Percentiles rank a stretch among this genome's conserved stretches.
Conservation (phyloP, 1,284 basidiomycete genomes). For the Fereydounia khargensis region DNA sequence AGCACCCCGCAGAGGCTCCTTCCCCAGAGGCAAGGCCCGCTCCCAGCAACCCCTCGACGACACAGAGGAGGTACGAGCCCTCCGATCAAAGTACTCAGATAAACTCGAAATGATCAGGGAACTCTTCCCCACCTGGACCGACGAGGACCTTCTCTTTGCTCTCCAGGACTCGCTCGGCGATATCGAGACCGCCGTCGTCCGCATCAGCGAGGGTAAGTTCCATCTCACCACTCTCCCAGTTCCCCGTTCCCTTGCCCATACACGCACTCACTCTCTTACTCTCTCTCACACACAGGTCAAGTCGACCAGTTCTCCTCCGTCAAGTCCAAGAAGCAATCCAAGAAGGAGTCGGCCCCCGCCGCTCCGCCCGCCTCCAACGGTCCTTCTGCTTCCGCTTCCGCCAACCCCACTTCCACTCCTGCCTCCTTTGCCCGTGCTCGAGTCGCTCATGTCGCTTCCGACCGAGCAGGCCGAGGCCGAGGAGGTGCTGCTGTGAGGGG, state of each 20-base stretch:
- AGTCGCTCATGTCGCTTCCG: slow-evolving; percentile 29
- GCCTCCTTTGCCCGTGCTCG: slow-evolving; percentile 17
- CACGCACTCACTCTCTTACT: neutral
- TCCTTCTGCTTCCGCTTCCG: slow-evolving; percentile 5
- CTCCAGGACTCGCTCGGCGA: slow-evolving; percentile 74
- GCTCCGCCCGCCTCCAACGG: slow-evolving; percentile 5
- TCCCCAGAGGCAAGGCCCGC: slow-evolving; percentile 32
- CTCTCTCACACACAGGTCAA: slow-evolving; percentile 62
- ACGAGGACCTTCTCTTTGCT: slow-evolving; percentile 75
- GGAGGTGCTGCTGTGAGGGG: slow-evolving; percentile 36
- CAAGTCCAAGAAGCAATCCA: slow-evolving; percentile 70
- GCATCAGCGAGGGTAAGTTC: slow-evolving; percentile 74
- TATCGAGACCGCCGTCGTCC: slow-evolving; percentile 69
- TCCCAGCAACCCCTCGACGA: slow-evolving; percentile 46
- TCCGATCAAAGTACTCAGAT: slow-evolving; percentile 58
- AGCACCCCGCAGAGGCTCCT: slow-evolving; percentile 35
- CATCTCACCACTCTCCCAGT: neutral
- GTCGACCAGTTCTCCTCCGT: slow-evolving; percentile 82
- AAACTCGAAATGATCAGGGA: slow-evolving; percentile 67
- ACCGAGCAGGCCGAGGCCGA: slow-evolving; percentile 32
- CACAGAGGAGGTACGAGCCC: slow-evolving; percentile 49
- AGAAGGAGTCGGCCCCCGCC: slow-evolving; percentile 39
- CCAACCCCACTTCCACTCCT: slow-evolving; percentile 8
- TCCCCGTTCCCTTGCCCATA: neutral
- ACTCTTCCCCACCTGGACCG: slow-evolving; percentile 73